Conservation (phyloP, 208 protist species). For the Leishmania tarentolae region DNA sequence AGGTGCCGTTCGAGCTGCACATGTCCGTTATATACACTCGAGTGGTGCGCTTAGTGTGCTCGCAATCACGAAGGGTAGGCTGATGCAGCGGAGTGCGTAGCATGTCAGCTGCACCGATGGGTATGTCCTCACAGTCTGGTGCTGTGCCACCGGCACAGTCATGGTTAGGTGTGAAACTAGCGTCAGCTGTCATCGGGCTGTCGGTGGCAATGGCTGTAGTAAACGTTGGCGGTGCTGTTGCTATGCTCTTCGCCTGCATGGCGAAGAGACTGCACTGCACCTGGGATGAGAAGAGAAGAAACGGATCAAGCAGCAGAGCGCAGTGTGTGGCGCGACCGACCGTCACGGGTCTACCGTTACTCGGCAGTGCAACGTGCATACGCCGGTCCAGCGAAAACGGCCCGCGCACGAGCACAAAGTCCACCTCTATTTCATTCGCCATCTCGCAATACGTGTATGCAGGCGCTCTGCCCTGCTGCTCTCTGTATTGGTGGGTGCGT, state of each 20-base stretch:
- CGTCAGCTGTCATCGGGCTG: not conserved
- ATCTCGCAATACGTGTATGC: slow-evolving; percentile 1
- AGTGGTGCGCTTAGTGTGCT: not conserved
- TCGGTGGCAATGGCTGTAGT: not conserved
- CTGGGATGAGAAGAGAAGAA: slow-evolving; percentile 81
- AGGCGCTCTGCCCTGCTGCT: not conserved
- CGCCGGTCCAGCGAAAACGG: slow-evolving; percentile 49
- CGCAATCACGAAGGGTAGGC: not conserved
- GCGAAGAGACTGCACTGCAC: slow-evolving; percentile 71
- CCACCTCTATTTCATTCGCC: slow-evolving; percentile 25
- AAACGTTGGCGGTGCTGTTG: not conserved
- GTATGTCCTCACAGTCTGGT: not conserved
- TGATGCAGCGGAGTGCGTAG: not conserved
- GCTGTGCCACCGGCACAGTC: not conserved
- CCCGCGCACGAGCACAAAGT: slow-evolving; percentile 71
- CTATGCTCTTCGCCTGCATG: slow-evolving; percentile 16
- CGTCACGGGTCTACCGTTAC: slow-evolving; percentile 53
- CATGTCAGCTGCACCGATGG: not conserved
- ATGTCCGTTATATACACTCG: slow-evolving; percentile 70
- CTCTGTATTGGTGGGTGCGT: not conserved
- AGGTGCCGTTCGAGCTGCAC: slow-evolving; percentile 91
- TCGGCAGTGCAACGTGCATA: slow-evolving; percentile 41
- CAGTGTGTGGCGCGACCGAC: slow-evolving; percentile 69
- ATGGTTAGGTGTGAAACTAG: not conserved
- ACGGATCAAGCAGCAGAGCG: slow-evolving; percentile 62